Conservation (phyloP, 495 filamentous ascomycete species). For the Glonium stellatum region DNA sequence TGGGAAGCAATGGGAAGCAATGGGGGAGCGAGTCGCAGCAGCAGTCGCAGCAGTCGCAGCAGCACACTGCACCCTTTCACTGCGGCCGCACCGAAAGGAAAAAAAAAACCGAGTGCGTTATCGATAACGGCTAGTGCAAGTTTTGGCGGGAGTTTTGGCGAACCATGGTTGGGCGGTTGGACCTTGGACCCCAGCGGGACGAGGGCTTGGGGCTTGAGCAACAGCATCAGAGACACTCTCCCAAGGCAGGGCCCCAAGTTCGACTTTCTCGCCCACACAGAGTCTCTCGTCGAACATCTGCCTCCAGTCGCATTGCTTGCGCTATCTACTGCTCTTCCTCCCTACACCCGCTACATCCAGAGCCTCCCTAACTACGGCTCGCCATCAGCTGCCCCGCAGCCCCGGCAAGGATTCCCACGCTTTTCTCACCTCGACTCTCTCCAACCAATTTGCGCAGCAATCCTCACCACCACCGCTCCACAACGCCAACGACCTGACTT, state of each 20-base stretch:
- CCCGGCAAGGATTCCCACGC: neutral
- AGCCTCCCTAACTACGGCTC: neutral
- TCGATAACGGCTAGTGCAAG: neutral
- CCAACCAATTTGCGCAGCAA: slow-evolving; percentile 3
- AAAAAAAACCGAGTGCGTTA: neutral
- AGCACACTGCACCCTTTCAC: neutral
- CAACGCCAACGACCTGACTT: slow-evolving; percentile 1
- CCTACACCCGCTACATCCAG: neutral
- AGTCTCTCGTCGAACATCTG: neutral
- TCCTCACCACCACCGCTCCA: slow-evolving; percentile 6
- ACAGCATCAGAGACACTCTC: neutral
- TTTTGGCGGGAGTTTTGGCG: neutral
- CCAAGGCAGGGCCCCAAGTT: neutral
- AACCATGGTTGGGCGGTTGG: no score
- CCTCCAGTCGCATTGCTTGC: neutral
- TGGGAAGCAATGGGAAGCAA: no score
- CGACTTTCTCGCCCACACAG: neutral
- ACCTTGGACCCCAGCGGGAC: no score
- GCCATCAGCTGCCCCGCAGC: neutral
- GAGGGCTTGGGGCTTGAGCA: neutral
- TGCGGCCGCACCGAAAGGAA: neutral
- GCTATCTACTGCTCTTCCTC: neutral
- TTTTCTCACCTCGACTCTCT: slow-evolving; percentile 4
- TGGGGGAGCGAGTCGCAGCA: no score
- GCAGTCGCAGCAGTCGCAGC: no score